A percentile compares a stretch with the other conserved stretches of the same genome.
These are phyloP conservation scores for Coemansia sp. DNA, from an alignment of 192 early-diverging fungal genomes.

Conservation along the genomic window DNA sequence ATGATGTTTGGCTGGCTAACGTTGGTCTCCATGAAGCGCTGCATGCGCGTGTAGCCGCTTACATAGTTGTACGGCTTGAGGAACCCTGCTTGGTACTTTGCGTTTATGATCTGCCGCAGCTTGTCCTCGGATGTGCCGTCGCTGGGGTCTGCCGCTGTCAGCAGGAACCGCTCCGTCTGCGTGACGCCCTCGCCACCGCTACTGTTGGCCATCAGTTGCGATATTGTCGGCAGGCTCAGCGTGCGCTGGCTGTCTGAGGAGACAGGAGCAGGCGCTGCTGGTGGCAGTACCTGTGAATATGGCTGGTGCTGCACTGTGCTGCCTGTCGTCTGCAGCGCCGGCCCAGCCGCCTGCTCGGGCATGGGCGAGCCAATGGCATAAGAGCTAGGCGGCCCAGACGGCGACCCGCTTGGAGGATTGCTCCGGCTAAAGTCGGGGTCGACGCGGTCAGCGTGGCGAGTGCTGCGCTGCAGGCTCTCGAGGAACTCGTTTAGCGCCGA, in stretches of 20 bases:
- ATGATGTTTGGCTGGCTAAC: conserved; percentile 56
- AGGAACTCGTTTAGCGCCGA: conserved; percentile 45
- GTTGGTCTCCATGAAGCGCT: conserved; percentile 84
- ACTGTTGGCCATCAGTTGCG: conserved; percentile 32
- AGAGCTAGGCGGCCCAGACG: conserved; percentile 25
- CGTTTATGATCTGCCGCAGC: conserved; percentile 86
- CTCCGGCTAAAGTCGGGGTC: conserved; percentile 17
- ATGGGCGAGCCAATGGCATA: conserved; percentile 25
- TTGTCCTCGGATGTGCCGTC: conserved; percentile 85
- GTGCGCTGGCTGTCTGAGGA: conserved; percentile 8
- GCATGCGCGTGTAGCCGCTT: conserved; percentile 83
- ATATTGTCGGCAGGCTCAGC: conserved; percentile 34
- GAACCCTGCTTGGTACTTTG: conserved; percentile 93
- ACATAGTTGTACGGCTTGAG: conserved; percentile 97
- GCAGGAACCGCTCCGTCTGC: conserved; percentile 64
- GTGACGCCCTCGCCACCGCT: conserved; percentile 68
- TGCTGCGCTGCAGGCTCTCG: conserved; percentile 40
- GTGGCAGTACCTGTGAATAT: background rate
- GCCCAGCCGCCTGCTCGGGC: conserved; percentile 10
- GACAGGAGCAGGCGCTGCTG: background rate
- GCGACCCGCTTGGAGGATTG: conserved; percentile 29
- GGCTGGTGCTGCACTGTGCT: conserved; percentile 1
- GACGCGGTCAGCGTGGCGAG: conserved; percentile 15
- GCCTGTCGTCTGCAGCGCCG: background rate
- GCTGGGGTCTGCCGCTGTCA: conserved; percentile 88